phyloP scores from a whole-genome alignment of 2,329 filamentous ascomycete species.

The Colletotrichum chlorophyti region DNA sequence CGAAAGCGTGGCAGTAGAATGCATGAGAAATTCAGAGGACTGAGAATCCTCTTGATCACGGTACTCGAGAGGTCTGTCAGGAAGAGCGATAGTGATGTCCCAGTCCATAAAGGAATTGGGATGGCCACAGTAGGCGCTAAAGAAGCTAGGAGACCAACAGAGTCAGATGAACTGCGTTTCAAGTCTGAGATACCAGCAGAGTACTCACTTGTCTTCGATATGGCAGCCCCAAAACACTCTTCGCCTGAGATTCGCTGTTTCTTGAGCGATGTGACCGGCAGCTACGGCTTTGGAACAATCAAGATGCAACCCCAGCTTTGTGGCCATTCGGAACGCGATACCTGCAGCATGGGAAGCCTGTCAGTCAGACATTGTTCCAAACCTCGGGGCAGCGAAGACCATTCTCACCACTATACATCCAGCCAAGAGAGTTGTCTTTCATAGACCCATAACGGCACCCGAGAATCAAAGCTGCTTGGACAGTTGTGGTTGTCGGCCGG shows the following conservation, averaged over 20 bases:
- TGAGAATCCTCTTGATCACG: not conserved
- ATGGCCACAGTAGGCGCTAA: constrained; percentile 3
- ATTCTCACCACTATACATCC: constrained; percentile 17
- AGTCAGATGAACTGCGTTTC: too few relatives aligned
- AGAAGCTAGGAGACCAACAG: too few relatives aligned
- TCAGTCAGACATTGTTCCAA: not conserved
- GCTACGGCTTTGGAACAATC: constrained; percentile 12
- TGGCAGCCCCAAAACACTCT: constrained; percentile 24
- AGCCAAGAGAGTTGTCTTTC: not conserved
- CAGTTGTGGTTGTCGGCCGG: constrained; percentile 5
- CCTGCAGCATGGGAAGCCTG: not conserved
- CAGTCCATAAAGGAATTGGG: constrained; percentile 10
- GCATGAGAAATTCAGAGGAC: not conserved
- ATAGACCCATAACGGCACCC: constrained; percentile 10
- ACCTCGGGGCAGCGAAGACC: not conserved
- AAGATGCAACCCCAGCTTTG: not conserved
- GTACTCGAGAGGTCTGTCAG: not conserved
- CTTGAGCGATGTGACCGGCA: not conserved
- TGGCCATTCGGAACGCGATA: constrained; percentile 13
- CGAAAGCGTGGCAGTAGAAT: not conserved
- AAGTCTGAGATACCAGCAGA: too few relatives aligned
- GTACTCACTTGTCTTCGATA: constrained; percentile 5
- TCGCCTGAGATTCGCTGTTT: not conserved
- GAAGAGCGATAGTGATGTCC: not conserved
- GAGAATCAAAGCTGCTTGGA: constrained; percentile 11